Conservation (phyloP, 345 rosid genomes). For the Salix purpurea region DNA sequence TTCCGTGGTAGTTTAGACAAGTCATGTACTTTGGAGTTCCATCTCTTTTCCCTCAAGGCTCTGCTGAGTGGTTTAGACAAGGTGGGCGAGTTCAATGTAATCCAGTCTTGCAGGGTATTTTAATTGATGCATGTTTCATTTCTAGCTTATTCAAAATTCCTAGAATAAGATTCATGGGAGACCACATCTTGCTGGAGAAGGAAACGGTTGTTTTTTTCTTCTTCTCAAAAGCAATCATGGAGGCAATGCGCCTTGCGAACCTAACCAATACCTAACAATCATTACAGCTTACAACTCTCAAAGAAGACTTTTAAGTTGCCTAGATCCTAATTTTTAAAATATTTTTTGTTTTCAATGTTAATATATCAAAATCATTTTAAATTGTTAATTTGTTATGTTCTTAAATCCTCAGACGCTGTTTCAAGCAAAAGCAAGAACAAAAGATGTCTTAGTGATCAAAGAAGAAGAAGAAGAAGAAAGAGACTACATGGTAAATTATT, state of each 20-base stretch:
- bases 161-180: neutral
- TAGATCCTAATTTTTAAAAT: too few species aligned
- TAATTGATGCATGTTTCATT: neutral
- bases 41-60: neutral
- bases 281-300: neutral
- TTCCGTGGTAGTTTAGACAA: neutral
- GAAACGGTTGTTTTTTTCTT: neutral
- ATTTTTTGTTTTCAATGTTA: too few species aligned
- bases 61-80: conserved; percentile 28
- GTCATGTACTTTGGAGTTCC: neutral
- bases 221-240: neutral
- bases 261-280: neutral
- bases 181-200: neutral
- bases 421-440: too few species aligned
- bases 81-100: neutral
- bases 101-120: neutral
- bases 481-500: neutral
- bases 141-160: neutral
- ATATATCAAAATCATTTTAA: too few species aligned
- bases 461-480: neutral
- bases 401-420: too few species aligned
- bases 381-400: too few species aligned
- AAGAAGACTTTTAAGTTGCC: neutral
- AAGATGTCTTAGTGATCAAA: neutral
- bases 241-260: neutral